Base-by-base conservation (phyloP, 208 protist species). In the Herpetomonas samuelpessoai region DNA sequence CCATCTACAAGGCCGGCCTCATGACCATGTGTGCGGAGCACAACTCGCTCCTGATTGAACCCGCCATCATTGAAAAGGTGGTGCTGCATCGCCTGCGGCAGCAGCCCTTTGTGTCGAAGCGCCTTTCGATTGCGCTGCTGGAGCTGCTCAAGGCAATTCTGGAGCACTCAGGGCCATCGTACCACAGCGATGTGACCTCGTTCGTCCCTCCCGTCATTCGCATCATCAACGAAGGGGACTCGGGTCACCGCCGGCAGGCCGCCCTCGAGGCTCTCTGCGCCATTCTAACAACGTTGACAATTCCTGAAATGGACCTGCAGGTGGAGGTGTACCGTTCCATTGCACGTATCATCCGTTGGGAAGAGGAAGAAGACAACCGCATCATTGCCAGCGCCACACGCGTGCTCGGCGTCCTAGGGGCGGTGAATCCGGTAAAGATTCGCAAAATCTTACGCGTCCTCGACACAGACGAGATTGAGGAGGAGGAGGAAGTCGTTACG, bases 401-500 rank as follows among this genome's bases (percentile, higher is more conserved):
- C 61, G 82, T 76, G 38, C 46, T 96, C 16, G 88, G 86, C 69
- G 79, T 80, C 1, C 79, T 96, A 16, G 90, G 90, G n/a, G 90
- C 90, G 22, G 74, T 88, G 50, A 85, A 87, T 41, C 84, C 87
- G 22, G 76, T 91, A 14, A 90, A 85, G 60, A 83, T 93, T 50
- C 71, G 86, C 14, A 54, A 64, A 24, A 66, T 96, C 0, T 58
- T 92, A 39, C 80, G 72, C 22, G 71, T 78, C 22, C 66, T 96
- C 9, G 72, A 91, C 35, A 77, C 81, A 2, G 86, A 91, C 58
- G 82, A 83, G 59, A 90, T 90, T 46, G 84, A 87, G 51, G 79
- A 92, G 55, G 79, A 83, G 59, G 89, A 89, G 62, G 86, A 89
- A 41, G 83, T 90, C 27, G 83, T 88, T 57, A 92, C 86, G 7